phyloP scores from a whole-genome alignment of 139 green algal genomes.

The Micractinium conductrix region DNA sequence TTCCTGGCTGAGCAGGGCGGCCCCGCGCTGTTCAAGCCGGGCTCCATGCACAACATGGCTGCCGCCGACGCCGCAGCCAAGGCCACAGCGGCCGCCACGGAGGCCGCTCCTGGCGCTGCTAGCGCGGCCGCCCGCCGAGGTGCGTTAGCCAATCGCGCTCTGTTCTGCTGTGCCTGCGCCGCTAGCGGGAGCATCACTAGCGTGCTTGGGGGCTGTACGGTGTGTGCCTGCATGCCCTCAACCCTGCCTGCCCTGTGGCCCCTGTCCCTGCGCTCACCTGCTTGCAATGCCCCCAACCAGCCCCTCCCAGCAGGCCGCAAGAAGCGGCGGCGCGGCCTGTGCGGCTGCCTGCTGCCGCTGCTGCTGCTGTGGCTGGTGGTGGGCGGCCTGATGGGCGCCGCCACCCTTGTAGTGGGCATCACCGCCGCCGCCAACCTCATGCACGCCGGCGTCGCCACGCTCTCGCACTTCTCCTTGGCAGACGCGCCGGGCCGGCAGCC shows the following conservation, averaged over 20 bases:
- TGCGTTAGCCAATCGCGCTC: neutral
- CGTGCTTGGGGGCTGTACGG: too few relatives aligned
- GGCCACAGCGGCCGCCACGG: neutral
- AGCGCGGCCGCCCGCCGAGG: neutral
- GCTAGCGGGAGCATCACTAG: neutral
- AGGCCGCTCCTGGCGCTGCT: too few relatives aligned
- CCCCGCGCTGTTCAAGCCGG: conserved; percentile 28
- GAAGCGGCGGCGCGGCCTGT: conserved; percentile 12
- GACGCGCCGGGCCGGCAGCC: neutral
- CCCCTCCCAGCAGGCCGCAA: conserved; percentile 1
- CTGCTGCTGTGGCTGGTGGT: conserved; percentile 12
- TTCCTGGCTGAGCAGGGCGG: conserved; percentile 15
- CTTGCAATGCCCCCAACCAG: too few relatives aligned
- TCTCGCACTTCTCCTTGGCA: conserved; percentile 22
- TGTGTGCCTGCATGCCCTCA: neutral
- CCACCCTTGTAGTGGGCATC: neutral
- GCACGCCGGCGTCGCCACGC: conserved; percentile 16
- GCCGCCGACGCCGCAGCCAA: neutral
- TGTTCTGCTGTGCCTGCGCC: neutral
- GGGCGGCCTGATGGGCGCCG: conserved; percentile 6
- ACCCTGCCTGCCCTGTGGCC: neutral
- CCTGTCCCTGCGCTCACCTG: neutral
- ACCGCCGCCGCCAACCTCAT: conserved; percentile 32
- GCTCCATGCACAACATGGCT: neutral
- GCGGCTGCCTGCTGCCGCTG: conserved; percentile 25